Conservation (phyloP, 106 monocot species). For the Dendrobium huoshanense region DNA sequence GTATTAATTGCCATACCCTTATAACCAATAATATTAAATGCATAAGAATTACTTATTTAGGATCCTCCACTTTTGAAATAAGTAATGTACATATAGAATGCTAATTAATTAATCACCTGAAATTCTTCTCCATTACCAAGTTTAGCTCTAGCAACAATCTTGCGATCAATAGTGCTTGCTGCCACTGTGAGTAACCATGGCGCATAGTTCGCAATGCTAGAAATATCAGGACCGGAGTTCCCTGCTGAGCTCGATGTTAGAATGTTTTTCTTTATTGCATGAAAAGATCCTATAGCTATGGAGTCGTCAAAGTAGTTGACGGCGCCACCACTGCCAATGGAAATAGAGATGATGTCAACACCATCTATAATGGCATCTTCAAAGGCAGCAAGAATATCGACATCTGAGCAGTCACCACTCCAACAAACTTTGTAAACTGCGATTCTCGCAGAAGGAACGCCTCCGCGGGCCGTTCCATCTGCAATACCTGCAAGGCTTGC, state of each 20-base stretch:
- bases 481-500: constrained; percentile 35
- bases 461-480: constrained; percentile 37
- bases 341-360: constrained; percentile 45
- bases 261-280: constrained; percentile 31
- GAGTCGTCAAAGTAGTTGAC: constrained; percentile 29
- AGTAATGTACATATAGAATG: no score
- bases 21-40: no score
- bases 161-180: constrained; percentile 30
- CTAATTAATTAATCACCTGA: no score
- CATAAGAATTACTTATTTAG: no score
- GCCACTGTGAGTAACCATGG: constrained; percentile 39
- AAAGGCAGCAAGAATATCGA: constrained; percentile 37
- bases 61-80: no score
- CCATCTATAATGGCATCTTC: constrained; percentile 53
- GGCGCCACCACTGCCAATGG: constrained; percentile 19
- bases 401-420: constrained; percentile 21
- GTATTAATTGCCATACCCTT: no score
- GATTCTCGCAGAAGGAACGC: constrained; percentile 31
- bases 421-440: constrained; percentile 60
- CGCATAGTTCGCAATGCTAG: constrained; percentile 15
- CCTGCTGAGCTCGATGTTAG: constrained; percentile 20
- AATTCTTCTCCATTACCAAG: background rate
- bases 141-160: background rate
- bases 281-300: constrained; percentile 41
- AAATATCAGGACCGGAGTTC: constrained; percentile 18